Percentiles rank a stretch among this genome's conserved stretches.
These are phyloP conservation scores for Haematococcus lacustris DNA, from an alignment of 139 green algal genomes.

Conservation along the genomic window DNA sequence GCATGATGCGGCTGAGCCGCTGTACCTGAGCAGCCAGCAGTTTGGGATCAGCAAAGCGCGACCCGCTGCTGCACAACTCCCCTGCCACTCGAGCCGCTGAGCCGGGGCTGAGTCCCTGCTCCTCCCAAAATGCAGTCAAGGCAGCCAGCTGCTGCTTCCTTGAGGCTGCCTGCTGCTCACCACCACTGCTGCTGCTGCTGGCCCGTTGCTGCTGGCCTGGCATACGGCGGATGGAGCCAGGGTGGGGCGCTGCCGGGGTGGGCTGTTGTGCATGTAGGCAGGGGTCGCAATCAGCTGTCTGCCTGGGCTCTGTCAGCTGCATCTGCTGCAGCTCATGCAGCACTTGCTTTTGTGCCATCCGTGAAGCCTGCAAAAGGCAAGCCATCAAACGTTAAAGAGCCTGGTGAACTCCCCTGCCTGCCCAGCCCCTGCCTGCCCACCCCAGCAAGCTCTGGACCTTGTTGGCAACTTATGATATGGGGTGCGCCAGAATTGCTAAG, in stretches of 20 bases:
- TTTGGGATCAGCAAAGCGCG: not conserved
- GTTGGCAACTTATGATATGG: too few species aligned
- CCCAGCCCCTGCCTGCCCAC: too few species aligned
- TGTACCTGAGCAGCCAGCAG: slow-evolving; percentile 2
- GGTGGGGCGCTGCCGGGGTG: not conserved
- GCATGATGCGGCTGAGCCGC: slow-evolving; percentile 2
- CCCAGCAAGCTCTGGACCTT: too few species aligned
- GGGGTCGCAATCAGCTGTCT: not conserved
- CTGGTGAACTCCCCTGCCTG: too few species aligned
- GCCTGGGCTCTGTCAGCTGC: not conserved
- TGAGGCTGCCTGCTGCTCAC: not conserved
- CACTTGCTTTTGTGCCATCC: slow-evolving; percentile 2
- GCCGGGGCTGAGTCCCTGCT: slow-evolving; percentile 3
- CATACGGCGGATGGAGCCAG: slow-evolving; percentile 2
- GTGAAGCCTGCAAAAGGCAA: slow-evolving; percentile 2
- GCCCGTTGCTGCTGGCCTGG: too few species aligned
- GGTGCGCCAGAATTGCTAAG: too few species aligned
- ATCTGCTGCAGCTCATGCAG: slow-evolving; percentile 6
- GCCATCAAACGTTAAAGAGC: too few species aligned
- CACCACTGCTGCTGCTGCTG: not conserved
- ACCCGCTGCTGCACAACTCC: not conserved
- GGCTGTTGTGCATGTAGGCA: not conserved
- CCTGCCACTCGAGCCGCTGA: not conserved
- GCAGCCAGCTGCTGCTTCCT: not conserved
- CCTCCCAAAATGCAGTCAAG: slow-evolving; percentile 3